These are phyloP conservation scores for Zymoseptoria pseudotritici DNA, from an alignment of 2,329 filamentous ascomycete genomes.

Conservation along the genomic window DNA sequence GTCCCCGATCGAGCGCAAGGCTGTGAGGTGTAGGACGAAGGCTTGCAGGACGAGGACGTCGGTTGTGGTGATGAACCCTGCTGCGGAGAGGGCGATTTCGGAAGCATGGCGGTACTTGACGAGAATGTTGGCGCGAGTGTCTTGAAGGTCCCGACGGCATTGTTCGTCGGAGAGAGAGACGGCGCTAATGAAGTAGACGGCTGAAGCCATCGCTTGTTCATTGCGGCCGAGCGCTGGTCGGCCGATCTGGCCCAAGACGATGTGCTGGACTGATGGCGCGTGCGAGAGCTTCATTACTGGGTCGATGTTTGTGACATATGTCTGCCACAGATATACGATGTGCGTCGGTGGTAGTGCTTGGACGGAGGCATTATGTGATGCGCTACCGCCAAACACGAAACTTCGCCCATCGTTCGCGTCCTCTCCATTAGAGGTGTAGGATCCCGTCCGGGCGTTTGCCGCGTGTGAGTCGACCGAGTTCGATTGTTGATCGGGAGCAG, in stretches of 20 bases:
- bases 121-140: conserved; percentile 17
- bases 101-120: conserved; percentile 20
- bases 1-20: conserved; percentile 19
- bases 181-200: conserved; percentile 29
- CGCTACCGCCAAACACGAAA: conserved; percentile 16
- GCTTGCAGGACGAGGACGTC: conserved; percentile 25
- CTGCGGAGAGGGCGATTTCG: conserved; percentile 20
- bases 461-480: conserved; percentile 6
- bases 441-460: background rate
- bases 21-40: conserved; percentile 24
- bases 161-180: conserved; percentile 27
- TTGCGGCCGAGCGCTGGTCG: conserved; percentile 48
- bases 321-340: conserved; percentile 66
- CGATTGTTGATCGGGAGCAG: conserved; percentile 1
- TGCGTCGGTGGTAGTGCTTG: conserved; percentile 13
- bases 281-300: conserved; percentile 67
- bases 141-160: conserved; percentile 19
- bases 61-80: conserved; percentile 24
- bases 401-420: conserved; percentile 12
- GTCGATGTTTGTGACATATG: conserved; percentile 67
- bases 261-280: conserved; percentile 59
- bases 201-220: conserved; percentile 28
- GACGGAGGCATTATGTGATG: conserved; percentile 11
- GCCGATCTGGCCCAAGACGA: conserved; percentile 54
- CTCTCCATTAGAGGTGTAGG: background rate